Evolutionary conservation across 257 asterid species (phyloP), one percentile per base, ranked within the genome.

Genomic region (Haberlea rhodopensis): DNA sequence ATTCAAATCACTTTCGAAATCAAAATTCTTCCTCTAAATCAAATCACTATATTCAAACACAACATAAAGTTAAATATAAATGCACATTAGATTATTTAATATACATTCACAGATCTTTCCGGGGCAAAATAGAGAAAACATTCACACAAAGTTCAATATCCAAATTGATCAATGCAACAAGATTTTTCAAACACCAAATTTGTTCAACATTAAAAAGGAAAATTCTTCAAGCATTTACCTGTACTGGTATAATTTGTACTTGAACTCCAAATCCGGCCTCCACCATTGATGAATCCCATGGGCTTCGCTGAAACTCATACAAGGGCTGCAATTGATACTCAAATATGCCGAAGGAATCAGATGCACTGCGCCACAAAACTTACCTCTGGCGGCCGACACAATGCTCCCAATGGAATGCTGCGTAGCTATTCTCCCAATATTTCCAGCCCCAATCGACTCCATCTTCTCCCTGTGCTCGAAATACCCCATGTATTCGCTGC

Each of bases 201-300:
- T 37, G 46, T 37, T 37, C 16, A 37, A 37, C 46, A n/a, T n/a
- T n/a, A n/a, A n/a, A n/a, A n/a, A n/a, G n/a, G n/a, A n/a, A n/a
- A n/a, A n/a, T n/a, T n/a, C n/a, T 79, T 87, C 5, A 37, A 37
- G 20, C 49, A 43, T 43, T 43, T 11, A 43, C 49, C 5, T 43
- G 49, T 43, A 43, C 15, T 15, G 49, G 49, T 80, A 76, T 2
- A 72, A 46, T 18, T 84, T 84, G 65, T 56, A 71, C 6, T 68
- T 57, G 15, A 71, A 72, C 37, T 76, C 58, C 73, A 80, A 37
- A 75, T 78, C 84, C 0, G 65, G 79, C 27, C 67, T 81, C 94
- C 96, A 84, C 96, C 96, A 89, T 23, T 87, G 95, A 19, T 77
- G 78, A 71, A 89, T 70, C 59, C 87, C 86, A 72, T 87, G 95